phyloP scores from a whole-genome alignment of 2,329 filamentous ascomycete species.

The Monosporascus sp. region DNA sequence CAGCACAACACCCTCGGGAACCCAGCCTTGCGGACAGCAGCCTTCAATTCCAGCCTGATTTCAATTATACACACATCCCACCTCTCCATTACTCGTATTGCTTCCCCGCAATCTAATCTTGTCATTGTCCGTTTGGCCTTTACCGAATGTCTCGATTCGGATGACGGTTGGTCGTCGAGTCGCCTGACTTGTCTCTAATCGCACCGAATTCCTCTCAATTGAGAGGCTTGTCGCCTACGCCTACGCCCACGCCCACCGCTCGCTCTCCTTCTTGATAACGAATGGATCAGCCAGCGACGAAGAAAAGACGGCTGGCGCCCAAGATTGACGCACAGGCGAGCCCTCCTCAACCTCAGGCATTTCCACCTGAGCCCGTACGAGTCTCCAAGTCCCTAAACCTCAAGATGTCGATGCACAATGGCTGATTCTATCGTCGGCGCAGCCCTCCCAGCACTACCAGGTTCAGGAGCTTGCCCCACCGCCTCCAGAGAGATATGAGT shows the following conservation, averaged over 20 bases:
- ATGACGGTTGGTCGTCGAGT: not conserved
- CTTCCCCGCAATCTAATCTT: not conserved
- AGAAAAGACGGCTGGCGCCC: conserved; percentile 35
- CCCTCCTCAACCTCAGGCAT: conserved; percentile 21
- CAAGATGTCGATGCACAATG: not conserved
- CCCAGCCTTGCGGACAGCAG: not conserved
- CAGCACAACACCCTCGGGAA: not conserved
- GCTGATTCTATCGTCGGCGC: conserved; percentile 9
- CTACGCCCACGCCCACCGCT: not conserved
- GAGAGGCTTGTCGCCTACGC: not conserved
- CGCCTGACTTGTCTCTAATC: not conserved
- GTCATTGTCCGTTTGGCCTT: not conserved
- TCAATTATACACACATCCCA: not conserved
- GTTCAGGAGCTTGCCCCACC: conserved; percentile 24
- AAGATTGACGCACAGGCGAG: conserved; percentile 29
- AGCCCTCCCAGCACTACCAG: conserved; percentile 23
- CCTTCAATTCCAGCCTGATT: conserved; percentile 1
- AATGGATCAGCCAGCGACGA: conserved; percentile 32
- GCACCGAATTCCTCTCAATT: not conserved
- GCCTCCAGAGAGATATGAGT: conserved; percentile 50
- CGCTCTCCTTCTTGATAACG: conserved; percentile 2
- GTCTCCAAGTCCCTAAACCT: conserved; percentile 5
- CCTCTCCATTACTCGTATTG: not conserved
- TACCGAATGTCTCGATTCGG: not conserved
- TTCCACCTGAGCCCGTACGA: conserved; percentile 25